Evolutionary conservation across 176 grass and related monocot genomes (phyloP).

Genomic region (Oryza coarctata): DNA sequence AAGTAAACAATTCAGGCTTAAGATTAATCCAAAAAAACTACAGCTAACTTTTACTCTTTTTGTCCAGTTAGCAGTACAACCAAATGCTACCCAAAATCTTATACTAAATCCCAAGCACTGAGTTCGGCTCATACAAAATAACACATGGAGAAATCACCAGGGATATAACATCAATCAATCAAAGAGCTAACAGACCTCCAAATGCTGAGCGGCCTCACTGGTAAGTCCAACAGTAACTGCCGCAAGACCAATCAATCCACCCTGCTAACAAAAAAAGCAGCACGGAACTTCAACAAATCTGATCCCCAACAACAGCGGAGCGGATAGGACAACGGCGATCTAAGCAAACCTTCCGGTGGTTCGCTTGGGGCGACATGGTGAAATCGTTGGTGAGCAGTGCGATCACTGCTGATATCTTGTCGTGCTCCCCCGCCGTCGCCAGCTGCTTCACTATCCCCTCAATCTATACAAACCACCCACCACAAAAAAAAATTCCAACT

Average conservation of each 20-base stretch:
- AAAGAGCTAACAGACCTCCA: constrained; percentile 59
- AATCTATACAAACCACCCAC: constrained; percentile 44
- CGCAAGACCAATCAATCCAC: constrained; percentile 92
- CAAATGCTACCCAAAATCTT: not conserved
- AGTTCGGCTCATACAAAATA: constrained; percentile 1
- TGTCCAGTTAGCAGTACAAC: not conserved
- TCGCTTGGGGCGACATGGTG: constrained; percentile 67
- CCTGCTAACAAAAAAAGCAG: constrained; percentile 55
- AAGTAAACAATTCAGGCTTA: not conserved
- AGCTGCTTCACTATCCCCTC: constrained; percentile 93
- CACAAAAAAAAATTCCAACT: constrained; percentile 13
- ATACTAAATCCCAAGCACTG: not conserved
- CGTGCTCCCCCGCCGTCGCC: constrained; percentile 69
- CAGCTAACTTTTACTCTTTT: not conserved
- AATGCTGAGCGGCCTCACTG: constrained; percentile 79
- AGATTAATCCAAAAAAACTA: not conserved
- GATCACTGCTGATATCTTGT: constrained; percentile 86
- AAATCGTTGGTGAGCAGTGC: constrained; percentile 60
- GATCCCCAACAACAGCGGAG: not conserved
- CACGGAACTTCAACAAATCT: constrained; percentile 36
- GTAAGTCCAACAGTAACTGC: constrained; percentile 91
- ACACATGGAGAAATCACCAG: not conserved
- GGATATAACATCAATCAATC: not conserved
- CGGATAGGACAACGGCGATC: not conserved
- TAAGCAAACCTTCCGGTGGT: constrained; percentile 89